phyloP scores from a whole-genome alignment of 495 filamentous ascomycete genomes.

The Penicillium psychrofluorescens region DNA sequence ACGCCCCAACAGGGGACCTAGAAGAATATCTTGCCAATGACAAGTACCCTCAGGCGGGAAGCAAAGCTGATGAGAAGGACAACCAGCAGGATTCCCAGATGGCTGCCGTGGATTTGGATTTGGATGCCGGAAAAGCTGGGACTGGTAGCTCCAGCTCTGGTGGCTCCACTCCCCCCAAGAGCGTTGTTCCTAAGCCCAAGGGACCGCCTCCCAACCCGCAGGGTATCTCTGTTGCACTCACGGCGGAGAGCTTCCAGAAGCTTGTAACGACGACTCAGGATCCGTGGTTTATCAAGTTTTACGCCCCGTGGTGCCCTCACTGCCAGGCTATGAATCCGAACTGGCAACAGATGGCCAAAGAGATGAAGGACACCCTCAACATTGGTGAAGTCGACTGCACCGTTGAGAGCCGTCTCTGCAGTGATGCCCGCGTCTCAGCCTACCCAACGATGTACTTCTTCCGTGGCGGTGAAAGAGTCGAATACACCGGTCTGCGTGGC shows the following conservation, averaged over 20 bases:
- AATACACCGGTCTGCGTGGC: slow-evolving; percentile 88
- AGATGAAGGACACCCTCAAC: slow-evolving; percentile 81
- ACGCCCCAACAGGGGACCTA: slow-evolving; percentile 43
- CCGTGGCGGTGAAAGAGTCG: slow-evolving; percentile 81
- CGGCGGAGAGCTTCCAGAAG: slow-evolving; percentile 78
- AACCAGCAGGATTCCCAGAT: slow-evolving; percentile 32
- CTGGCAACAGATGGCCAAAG: slow-evolving; percentile 83
- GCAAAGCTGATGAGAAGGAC: slow-evolving; percentile 38
- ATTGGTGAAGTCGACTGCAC: slow-evolving; percentile 97
- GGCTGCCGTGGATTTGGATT: slow-evolving; percentile 11
- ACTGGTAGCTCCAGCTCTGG: no score
- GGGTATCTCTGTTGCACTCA: slow-evolving; percentile 67
- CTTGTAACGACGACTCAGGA: slow-evolving; percentile 80
- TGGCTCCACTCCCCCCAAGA: no score
- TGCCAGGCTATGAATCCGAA: slow-evolving; percentile 87
- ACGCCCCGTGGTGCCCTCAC: slow-evolving; percentile 93
- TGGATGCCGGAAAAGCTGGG: no score
- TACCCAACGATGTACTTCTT: slow-evolving; percentile 94
- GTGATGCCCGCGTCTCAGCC: slow-evolving; percentile 68
- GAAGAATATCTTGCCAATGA: slow-evolving; percentile 42
- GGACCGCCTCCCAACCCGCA: slow-evolving; percentile 58
- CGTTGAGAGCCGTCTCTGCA: slow-evolving; percentile 73
- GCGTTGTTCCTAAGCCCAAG: slow-evolving; percentile 25
- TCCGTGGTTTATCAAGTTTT: slow-evolving; percentile 98
- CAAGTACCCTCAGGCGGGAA: slow-evolving; percentile 38